A percentile compares a stretch with the other conserved stretches of the same genome.
These are phyloP conservation scores for Emergomyces africanus DNA, from an alignment of 2,329 filamentous ascomycete species.

Conservation along the genomic window DNA sequence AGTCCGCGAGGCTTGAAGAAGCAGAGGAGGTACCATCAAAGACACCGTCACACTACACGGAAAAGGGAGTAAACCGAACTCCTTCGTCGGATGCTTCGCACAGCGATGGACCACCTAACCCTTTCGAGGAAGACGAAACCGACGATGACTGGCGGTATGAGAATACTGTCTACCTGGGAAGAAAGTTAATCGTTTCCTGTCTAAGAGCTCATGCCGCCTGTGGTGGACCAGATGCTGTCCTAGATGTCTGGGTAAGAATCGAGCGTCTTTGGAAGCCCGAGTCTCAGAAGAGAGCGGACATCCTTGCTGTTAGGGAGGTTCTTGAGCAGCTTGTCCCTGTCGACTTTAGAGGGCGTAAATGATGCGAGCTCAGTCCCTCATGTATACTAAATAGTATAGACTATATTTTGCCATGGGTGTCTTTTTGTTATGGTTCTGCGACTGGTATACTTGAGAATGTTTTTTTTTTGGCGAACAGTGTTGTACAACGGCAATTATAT, in stretches of 20 bases:
- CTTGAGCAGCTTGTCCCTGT: conserved; percentile 21
- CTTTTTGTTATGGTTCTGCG: background rate
- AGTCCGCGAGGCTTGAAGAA: background rate
- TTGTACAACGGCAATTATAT: conserved; percentile 83
- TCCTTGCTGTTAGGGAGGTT: conserved; percentile 25
- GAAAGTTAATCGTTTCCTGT: conserved; percentile 26
- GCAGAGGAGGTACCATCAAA: background rate
- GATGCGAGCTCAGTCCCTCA: background rate
- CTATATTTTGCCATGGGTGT: background rate
- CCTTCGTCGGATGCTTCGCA: background rate
- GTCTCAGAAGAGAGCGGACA: conserved; percentile 24
- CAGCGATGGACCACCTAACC: background rate
- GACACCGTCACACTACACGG: background rate
- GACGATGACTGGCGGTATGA: conserved; percentile 21
- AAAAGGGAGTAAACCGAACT: background rate
- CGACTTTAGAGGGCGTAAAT: background rate
- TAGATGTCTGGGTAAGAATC: conserved; percentile 27
- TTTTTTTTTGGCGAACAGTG: conserved; percentile 40
- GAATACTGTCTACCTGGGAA: conserved; percentile 30
- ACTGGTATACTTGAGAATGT: background rate
- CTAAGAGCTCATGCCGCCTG: conserved; percentile 28
- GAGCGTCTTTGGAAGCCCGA: conserved; percentile 29
- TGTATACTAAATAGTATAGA: background rate
- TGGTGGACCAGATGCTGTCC: conserved; percentile 23
- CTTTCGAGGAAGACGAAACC: conserved; percentile 10